phyloP scores from a whole-genome alignment of 1,139 yeast genomes.

The Casaregolazyma lundiana region DNA sequence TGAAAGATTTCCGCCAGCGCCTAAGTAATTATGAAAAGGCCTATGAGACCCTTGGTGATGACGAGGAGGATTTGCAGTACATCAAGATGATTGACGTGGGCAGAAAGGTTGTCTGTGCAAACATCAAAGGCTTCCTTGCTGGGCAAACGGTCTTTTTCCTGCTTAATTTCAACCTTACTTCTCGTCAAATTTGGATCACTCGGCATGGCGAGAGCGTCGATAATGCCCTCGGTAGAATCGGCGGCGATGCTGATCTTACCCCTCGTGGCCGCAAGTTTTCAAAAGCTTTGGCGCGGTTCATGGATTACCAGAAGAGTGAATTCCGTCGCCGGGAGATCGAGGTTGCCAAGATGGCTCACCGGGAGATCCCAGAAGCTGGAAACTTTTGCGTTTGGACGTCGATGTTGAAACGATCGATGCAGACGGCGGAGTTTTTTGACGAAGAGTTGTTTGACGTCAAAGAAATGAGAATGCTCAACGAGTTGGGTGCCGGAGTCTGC shows the following conservation, averaged over 20 bases:
- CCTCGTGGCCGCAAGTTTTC: slow-evolving; percentile 73
- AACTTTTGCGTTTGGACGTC: slow-evolving; percentile 92
- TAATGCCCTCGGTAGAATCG: slow-evolving; percentile 77
- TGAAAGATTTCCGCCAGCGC: slow-evolving; percentile 77
- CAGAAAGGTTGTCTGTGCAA: slow-evolving; percentile 84
- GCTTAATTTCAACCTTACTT: slow-evolving; percentile 82
- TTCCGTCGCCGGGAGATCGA: slow-evolving; percentile 58
- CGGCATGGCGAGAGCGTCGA: slow-evolving; percentile 91
- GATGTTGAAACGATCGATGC: slow-evolving; percentile 71
- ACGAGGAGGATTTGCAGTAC: slow-evolving; percentile 63
- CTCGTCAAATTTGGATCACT: slow-evolving; percentile 92
- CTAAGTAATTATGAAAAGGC: slow-evolving; percentile 81
- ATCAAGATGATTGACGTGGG: slow-evolving; percentile 97
- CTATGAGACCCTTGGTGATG: slow-evolving; percentile 83
- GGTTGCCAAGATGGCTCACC: slow-evolving; percentile 18
- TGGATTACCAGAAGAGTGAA: slow-evolving; percentile 64
- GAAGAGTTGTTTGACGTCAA: slow-evolving; percentile 65
- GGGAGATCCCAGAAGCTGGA: slow-evolving; percentile 47
- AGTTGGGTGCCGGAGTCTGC: slow-evolving; percentile 84
- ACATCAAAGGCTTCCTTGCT: slow-evolving; percentile 86
- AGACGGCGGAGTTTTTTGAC: slow-evolving; percentile 73
- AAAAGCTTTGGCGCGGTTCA: slow-evolving; percentile 65
- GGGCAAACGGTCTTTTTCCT: slow-evolving; percentile 90
- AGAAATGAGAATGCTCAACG: slow-evolving; percentile 91
- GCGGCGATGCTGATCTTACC: slow-evolving; percentile 87